A percentile compares a stretch with the other conserved stretches of the same genome.
These are phyloP conservation scores for Penicillium sp. DNA, from an alignment of 2,329 filamentous ascomycete genomes.

Conservation along the genomic window DNA sequence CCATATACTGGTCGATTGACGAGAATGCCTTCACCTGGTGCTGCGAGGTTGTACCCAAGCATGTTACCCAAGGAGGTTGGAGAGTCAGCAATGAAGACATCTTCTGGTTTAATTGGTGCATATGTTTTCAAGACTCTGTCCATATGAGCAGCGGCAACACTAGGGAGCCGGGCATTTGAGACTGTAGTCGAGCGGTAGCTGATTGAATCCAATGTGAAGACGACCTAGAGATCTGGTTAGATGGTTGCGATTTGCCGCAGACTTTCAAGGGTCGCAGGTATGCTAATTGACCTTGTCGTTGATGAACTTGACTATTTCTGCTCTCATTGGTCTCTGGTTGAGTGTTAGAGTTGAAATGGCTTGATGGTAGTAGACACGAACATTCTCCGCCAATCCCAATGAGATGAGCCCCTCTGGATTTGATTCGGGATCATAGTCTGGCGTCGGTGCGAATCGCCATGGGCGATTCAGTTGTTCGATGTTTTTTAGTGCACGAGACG, in stretches of 20 bases:
- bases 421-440: constrained; percentile 25
- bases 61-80: constrained; percentile 42
- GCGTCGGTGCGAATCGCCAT: constrained; percentile 26
- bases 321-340: constrained; percentile 33
- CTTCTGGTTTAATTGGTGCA: constrained; percentile 29
- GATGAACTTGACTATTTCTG: constrained; percentile 38
- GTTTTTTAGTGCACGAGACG: constrained; percentile 24
- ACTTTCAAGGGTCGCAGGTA: too few relatives aligned
- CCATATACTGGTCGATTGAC: constrained; percentile 46
- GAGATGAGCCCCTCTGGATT: constrained; percentile 33
- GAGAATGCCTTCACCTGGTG: constrained; percentile 46
- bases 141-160: constrained; percentile 40
- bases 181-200: constrained; percentile 41
- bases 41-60: constrained; percentile 41
- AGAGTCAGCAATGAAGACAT: constrained; percentile 42
- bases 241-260: neutral
- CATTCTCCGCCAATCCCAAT: constrained; percentile 37
- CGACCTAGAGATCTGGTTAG: constrained; percentile 18
- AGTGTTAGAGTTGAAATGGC: neutral
- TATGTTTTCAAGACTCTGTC: constrained; percentile 40
- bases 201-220: constrained; percentile 32
- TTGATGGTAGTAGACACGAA: constrained; percentile 11
- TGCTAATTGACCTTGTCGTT: constrained; percentile 28
- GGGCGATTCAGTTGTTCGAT: constrained; percentile 19
- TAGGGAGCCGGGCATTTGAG: constrained; percentile 37